Base-by-base conservation (phyloP, 768 basidiomycete genomes). In the Pholiota conissans region DNA sequence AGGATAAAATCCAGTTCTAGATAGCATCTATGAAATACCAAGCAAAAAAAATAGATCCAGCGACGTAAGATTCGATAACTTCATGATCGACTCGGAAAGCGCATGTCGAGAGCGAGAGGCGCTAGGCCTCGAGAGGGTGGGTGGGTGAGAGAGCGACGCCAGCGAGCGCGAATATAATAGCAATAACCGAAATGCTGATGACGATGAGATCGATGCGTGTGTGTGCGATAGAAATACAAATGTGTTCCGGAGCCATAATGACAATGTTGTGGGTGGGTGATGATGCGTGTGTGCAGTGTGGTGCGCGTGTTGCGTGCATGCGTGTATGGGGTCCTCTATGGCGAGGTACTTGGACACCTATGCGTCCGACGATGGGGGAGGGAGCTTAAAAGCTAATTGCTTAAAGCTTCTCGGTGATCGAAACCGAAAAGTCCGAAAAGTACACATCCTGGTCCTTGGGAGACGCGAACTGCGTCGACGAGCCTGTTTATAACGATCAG, bases 401-500 rank as follows among this genome's bases (percentile, higher is more conserved):
- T 49, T 60, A 65, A 16, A 65, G 61, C 14, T 27, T 69, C 65
- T 84, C 70, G 50, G 77, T 80, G 66, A 89, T 80, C 34, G 85
- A 84, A 55, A 86, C 74, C 7, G 85, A 85, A 71, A 89, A 86
- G 68, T 87, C 87, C 61, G 86, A 81, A 74, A 90, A 89, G 70
- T 77, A 90, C 18, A 80, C 70, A 63, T 77, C 72, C 71, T 90
- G 88, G 50, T 80, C 76, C 66, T 81, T 80, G 16, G 88, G 84
- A 5, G 84, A 81, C 16, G 84, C 87, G 49, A 68, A 68, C n/a
- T 63, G 47, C 30, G 57, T 51, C 35, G 61, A 62, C 28, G 69
- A 70, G 27, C 71, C 42, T 45, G 24, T 22, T 10, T 22, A 24
- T 20, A 20, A 5, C 11, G 9, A 20, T 45, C 2, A 39, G 37